Evolutionary conservation across 2,329 filamentous ascomycete species (phyloP).

Genomic region (Beauveria bassiana): DNA sequence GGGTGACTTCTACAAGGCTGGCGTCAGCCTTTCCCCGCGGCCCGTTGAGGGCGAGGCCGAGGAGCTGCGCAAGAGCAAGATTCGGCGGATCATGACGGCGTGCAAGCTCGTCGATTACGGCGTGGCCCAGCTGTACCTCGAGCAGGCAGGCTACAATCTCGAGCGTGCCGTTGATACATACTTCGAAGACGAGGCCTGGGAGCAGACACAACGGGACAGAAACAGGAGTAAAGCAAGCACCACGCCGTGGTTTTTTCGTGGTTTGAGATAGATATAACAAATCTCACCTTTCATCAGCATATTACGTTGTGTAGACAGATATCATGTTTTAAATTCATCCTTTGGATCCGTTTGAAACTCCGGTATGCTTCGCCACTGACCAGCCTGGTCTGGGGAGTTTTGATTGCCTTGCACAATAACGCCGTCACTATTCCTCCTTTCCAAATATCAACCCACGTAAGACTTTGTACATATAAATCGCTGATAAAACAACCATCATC

Average conservation of each 20-base stretch:
- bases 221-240: background rate
- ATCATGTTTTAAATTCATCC: slow-evolving; percentile 14
- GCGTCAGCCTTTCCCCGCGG: slow-evolving; percentile 58
- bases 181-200: slow-evolving; percentile 68
- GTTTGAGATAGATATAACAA: background rate
- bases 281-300: background rate
- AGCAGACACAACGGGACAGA: slow-evolving; percentile 55
- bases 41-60: slow-evolving; percentile 71
- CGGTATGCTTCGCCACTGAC: slow-evolving; percentile 16
- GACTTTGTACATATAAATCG: slow-evolving; percentile 19
- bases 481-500: slow-evolving; percentile 19
- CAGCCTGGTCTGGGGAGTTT: background rate
- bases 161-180: slow-evolving; percentile 56
- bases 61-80: slow-evolving; percentile 59
- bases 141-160: slow-evolving; percentile 61
- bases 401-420: slow-evolving; percentile 22
- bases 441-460: slow-evolving; percentile 18
- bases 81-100: slow-evolving; percentile 70
- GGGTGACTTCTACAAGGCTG: slow-evolving; percentile 58
- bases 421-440: slow-evolving; percentile 18
- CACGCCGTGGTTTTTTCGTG: background rate
- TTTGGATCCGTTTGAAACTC: slow-evolving; percentile 17
- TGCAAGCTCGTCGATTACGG: slow-evolving; percentile 74
- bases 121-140: slow-evolving; percentile 65
- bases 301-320: background rate